Base-by-base conservation (phyloP, 352 stramenopile genomes). In the Pseudoperonospora humuli region DNA sequence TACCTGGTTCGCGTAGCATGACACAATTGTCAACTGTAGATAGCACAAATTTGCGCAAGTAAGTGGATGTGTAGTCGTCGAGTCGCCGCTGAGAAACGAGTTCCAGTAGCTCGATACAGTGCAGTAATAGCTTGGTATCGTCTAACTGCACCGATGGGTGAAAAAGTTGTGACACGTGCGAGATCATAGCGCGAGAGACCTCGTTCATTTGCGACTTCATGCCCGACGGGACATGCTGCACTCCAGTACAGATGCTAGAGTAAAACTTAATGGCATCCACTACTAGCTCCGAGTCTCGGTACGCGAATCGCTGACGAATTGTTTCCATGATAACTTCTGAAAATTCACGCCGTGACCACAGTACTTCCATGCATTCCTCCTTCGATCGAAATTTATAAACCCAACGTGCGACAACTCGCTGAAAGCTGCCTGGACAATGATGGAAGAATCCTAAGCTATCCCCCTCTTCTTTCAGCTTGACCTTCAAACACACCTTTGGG, bases 251-350 rank as follows among this genome's bases (percentile, higher is more conserved):
- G 23, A 93, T 73, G 0, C 75, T 70, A 1, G 78, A 86, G 54
- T 93, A 93, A 40, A 93, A 93, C 46, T 91, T 91, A 34, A 93
- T 87, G 15, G 78, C 81, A 42, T 93, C 81, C 6, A 87, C 55
- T 14, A 93, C 77, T 7, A 93, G 58, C 45, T 93, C 81, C 11
- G 75, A 70, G 20, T 93, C 81, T 5, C 81, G 75, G 44, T 93
- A 93, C 2, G 79, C 79, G 47, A 93, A 93, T 6, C 81, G 61
- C 48, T 93, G 81, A 3, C 81, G 76, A 20, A 93, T 75, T 0
- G 81, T 93, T 46, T 93, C 81, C 81, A 93, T 91, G 39, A 91
- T 64, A 21, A 93, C 72, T 34, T 93, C 81, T 0, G 76, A 71
- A 38, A 91, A 90, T 26, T 90, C 81, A 19, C 79, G 75, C 9